Evolutionary conservation across 768 basidiomycete species (phyloP), one percentile per base, ranked within the genome.

Genomic region (Pleurotus ostreatus): DNA sequence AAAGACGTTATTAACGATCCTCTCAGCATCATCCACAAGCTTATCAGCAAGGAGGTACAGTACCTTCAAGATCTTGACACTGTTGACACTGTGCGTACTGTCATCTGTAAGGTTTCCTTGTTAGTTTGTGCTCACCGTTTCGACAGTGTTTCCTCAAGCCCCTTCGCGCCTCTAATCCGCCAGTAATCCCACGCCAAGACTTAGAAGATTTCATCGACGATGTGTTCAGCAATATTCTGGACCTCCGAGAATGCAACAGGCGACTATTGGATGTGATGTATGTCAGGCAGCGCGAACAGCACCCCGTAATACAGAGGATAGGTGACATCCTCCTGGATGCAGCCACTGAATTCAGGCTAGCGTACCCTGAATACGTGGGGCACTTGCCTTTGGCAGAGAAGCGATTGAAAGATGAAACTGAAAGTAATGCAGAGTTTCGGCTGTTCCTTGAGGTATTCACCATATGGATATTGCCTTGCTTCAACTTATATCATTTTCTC

Each of bases 321-420:
- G 95, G 96, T 0, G 94, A 96, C 64, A 82, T 97, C 46, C 92
- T 96, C 67, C 75, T 97, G 39, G 82, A 87, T 23, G 88, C 89
- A 5, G 94, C 94, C 0, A 83, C 89, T 4, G 90, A 94, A 63
- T 97, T 97, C 73, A 80, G 91, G 43, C 75, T 85, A 37, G 86
- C 88, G 2, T 98, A 98, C 66, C 91, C 93, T 2, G 80, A 79
- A 5, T 97, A 95, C 62, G 80, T 92, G 34, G 92, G 90, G 1
- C 86, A 90, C 68, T 79, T 93, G 44, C 93, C 92, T 0, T 71
- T 86, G 5, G 94, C 92, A 1, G 94, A 95, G 71, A 90, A 89
- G 71, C 73, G 88, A 57, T 71, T 98, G 66, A 92, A 90, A 66
- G 90, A 94, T 25, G 96, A 97, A 74, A 71, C 84, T 30, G 92